Percentiles rank a stretch among this genome's conserved stretches.
Conservation (phyloP, 2,329 filamentous ascomycete genomes). For the Fusarium torreyae region DNA sequence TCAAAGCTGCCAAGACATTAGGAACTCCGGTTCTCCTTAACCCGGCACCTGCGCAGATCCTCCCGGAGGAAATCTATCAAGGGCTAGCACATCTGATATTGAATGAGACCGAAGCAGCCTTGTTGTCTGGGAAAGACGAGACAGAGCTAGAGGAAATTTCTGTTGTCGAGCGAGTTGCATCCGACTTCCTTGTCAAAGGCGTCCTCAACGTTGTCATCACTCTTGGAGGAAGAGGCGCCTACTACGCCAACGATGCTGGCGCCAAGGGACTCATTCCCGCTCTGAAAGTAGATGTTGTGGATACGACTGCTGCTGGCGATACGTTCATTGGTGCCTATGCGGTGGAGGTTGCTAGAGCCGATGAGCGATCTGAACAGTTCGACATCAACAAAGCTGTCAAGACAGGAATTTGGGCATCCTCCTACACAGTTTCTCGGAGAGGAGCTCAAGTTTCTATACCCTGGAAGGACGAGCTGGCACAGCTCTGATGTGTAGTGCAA, state of each 20-base stretch:
- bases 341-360: not conserved
- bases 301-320: constrained; percentile 95
- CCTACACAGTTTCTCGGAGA: constrained; percentile 15
- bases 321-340: constrained; percentile 96
- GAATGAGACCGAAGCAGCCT: constrained; percentile 90
- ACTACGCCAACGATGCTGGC: constrained; percentile 66
- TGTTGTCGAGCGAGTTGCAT: constrained; percentile 64
- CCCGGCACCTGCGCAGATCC: constrained; percentile 80
- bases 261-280: constrained; percentile 70
- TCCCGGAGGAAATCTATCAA: constrained; percentile 77
- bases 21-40: constrained; percentile 82
- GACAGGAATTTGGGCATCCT: constrained; percentile 18
- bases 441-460: constrained; percentile 30
- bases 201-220: constrained; percentile 87
- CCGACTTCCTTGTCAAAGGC: constrained; percentile 76
- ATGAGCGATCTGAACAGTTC: not conserved
- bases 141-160: constrained; percentile 63
- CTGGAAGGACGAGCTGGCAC: constrained; percentile 17
- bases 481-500: no score
- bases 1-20: constrained; percentile 64
- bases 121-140: constrained; percentile 72
- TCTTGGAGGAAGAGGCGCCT: constrained; percentile 83
- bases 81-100: constrained; percentile 85
- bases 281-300: constrained; percentile 81
- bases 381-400: constrained; percentile 17